phyloP scores from a whole-genome alignment of 2,329 filamentous ascomycete species.

The Eutypa lata region DNA sequence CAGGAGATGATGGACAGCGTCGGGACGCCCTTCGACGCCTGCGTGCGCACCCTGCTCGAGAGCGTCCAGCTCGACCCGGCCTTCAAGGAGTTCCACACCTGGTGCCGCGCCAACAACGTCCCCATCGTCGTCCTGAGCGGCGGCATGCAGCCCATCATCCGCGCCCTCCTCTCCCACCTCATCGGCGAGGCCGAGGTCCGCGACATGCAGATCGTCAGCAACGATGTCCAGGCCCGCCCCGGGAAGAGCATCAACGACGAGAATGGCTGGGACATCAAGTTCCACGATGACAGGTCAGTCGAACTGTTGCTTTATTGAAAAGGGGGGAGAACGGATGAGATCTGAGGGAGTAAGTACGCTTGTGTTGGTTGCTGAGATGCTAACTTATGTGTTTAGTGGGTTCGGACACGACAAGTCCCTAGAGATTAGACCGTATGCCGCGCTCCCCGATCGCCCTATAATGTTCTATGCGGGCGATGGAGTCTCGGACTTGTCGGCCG shows the following conservation, averaged over 20 bases:
- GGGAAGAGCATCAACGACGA: slow-evolving; percentile 74
- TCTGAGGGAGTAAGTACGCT: no score
- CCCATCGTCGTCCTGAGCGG: slow-evolving; percentile 89
- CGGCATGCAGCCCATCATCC: slow-evolving; percentile 91
- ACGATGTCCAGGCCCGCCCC: slow-evolving; percentile 64
- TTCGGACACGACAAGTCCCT: slow-evolving; percentile 98
- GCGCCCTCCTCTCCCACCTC: slow-evolving; percentile 73
- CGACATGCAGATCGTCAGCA: slow-evolving; percentile 87
- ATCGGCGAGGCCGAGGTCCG: slow-evolving; percentile 71
- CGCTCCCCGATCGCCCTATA: slow-evolving; percentile 71
- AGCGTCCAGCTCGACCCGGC: slow-evolving; percentile 87
- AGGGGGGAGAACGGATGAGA: no score
- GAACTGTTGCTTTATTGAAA: no score
- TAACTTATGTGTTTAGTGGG: slow-evolving; percentile 43
- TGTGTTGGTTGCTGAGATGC: no score
- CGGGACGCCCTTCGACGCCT: slow-evolving; percentile 74
- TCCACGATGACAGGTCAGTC: slow-evolving; percentile 79
- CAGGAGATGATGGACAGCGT: slow-evolving; percentile 89
- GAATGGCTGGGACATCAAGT: slow-evolving; percentile 83
- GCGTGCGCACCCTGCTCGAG: slow-evolving; percentile 71
- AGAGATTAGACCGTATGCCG: slow-evolving; percentile 83
- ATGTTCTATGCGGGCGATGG: slow-evolving; percentile 96
- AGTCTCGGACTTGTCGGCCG: slow-evolving; percentile 87
- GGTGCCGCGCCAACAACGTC: slow-evolving; percentile 76
- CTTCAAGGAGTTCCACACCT: slow-evolving; percentile 85